Evolutionary conservation across 768 basidiomycete genomes (phyloP).

Genomic region (Postia placenta): DNA sequence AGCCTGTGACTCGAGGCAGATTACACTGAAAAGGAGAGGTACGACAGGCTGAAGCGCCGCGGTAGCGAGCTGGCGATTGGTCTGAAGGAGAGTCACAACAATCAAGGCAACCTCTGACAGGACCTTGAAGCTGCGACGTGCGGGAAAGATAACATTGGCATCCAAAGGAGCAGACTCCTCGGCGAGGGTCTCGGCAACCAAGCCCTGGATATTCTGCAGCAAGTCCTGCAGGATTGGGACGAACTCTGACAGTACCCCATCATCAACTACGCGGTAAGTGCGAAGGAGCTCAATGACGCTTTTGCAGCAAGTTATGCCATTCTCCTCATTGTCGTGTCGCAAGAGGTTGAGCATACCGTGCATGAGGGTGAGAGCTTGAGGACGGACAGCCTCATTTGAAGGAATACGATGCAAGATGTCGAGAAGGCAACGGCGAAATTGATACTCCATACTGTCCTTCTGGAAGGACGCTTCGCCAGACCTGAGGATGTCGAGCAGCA

Average conservation of each 20-base stretch:
- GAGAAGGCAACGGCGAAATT: constrained; percentile 80
- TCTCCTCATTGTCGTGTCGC: constrained; percentile 92
- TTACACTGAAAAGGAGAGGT: constrained; percentile 71
- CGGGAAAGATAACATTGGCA: constrained; percentile 52
- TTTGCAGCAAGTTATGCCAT: constrained; percentile 86
- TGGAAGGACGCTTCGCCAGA: constrained; percentile 61
- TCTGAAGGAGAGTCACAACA: constrained; percentile 85
- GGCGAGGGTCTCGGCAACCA: constrained; percentile 72
- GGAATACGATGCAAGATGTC: constrained; percentile 89
- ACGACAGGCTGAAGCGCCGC: constrained; percentile 66
- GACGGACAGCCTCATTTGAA: constrained; percentile 68
- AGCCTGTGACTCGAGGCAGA: constrained; percentile 74
- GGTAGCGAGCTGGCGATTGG: constrained; percentile 59
- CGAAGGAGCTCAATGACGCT: constrained; percentile 86
- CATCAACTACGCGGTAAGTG: constrained; percentile 63
- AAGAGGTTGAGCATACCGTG: constrained; percentile 79
- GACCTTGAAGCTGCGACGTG: constrained; percentile 87
- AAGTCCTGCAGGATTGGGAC: constrained; percentile 74
- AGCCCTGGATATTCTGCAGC: constrained; percentile 63
- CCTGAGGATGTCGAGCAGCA: constrained; percentile 66
- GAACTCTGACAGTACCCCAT: constrained; percentile 73
- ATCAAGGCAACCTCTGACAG: constrained; percentile 91
- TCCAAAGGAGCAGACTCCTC: constrained; percentile 56
- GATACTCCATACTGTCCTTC: constrained; percentile 66
- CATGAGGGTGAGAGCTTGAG: constrained; percentile 62